phyloP scores from a whole-genome alignment of 2,329 filamentous ascomycete species.

The Aphanoascus verrucosus region DNA sequence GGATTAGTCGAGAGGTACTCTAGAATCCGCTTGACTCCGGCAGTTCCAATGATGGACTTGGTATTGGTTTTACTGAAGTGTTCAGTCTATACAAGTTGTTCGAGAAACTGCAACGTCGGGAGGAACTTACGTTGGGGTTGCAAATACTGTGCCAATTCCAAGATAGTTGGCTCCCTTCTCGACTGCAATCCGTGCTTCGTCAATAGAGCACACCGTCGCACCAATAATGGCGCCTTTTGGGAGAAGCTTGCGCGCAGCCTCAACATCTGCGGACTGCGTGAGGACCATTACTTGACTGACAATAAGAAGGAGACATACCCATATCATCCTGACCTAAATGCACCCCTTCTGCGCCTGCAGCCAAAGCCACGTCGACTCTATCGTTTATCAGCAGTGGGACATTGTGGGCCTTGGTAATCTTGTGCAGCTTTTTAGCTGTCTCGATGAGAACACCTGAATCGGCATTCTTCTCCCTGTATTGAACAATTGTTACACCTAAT shows the following conservation, averaged over 20 bases:
- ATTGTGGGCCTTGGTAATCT: slow-evolving; percentile 53
- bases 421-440: slow-evolving; percentile 61
- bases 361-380: slow-evolving; percentile 76
- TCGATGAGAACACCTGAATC: slow-evolving; percentile 61
- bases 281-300: not conserved
- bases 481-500: slow-evolving; percentile 63
- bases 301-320: slow-evolving; percentile 39
- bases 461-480: slow-evolving; percentile 79
- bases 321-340: slow-evolving; percentile 95
- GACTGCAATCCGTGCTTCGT: slow-evolving; percentile 63
- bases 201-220: slow-evolving; percentile 64
- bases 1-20: slow-evolving; percentile 43
- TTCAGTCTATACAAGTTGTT: slow-evolving; percentile 11
- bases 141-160: slow-evolving; percentile 80
- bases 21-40: slow-evolving; percentile 59
- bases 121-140: slow-evolving; percentile 59
- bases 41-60: slow-evolving; percentile 66
- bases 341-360: slow-evolving; percentile 78
- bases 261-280: slow-evolving; percentile 39
- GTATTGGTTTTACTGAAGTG: slow-evolving; percentile 65
- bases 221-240: slow-evolving; percentile 74
- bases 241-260: slow-evolving; percentile 59
- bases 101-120: not conserved
- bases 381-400: slow-evolving; percentile 90
- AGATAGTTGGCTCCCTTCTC: slow-evolving; percentile 76